Evolutionary conservation across 2,329 filamentous ascomycete genomes (phyloP).

Genomic region (Arthroderma sp.): DNA sequence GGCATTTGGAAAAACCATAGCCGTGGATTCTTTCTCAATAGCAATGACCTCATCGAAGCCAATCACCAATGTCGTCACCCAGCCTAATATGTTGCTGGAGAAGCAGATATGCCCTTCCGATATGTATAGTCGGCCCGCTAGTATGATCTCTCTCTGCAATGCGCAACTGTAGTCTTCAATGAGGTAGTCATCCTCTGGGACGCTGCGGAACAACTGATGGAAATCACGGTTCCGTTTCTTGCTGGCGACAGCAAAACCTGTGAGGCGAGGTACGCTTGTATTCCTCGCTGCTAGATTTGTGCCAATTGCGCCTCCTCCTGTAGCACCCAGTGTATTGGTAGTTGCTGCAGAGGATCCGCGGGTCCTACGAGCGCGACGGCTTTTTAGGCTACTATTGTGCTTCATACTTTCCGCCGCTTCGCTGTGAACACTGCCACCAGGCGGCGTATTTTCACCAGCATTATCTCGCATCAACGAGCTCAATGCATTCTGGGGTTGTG

Average conservation of each 20-base stretch:
- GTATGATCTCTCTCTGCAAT: slow-evolving; percentile 84
- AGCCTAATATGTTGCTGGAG: slow-evolving; percentile 96
- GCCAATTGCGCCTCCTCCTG: slow-evolving; percentile 57
- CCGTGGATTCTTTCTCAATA: slow-evolving; percentile 92
- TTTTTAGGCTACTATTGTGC: slow-evolving; percentile 56
- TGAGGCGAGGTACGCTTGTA: slow-evolving; percentile 59
- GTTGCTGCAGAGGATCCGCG: slow-evolving; percentile 70
- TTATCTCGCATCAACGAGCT: slow-evolving; percentile 19
- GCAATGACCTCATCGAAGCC: slow-evolving; percentile 97
- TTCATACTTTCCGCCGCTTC: slow-evolving; percentile 45
- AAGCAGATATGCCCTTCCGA: slow-evolving; percentile 97
- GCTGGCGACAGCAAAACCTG: slow-evolving; percentile 89
- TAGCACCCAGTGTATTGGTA: slow-evolving; percentile 57
- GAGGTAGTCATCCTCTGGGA: slow-evolving; percentile 93
- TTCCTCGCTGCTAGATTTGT: slow-evolving; percentile 52
- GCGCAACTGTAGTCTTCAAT: slow-evolving; percentile 99
- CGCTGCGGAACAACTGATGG: slow-evolving; percentile 84
- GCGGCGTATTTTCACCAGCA: slow-evolving; percentile 52
- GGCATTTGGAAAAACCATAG: slow-evolving; percentile 90
- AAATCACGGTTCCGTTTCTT: slow-evolving; percentile 96
- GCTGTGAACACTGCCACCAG: slow-evolving; percentile 53
- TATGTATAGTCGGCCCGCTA: slow-evolving; percentile 87
- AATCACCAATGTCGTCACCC: slow-evolving; percentile 95
- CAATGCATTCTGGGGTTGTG: slow-evolving; percentile 19
- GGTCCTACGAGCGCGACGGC: slow-evolving; percentile 56